Percentiles rank a stretch among this genome's conserved stretches.
Conservation (phyloP, 495 filamentous ascomycete genomes). For the Hypoxylon intermedium region DNA sequence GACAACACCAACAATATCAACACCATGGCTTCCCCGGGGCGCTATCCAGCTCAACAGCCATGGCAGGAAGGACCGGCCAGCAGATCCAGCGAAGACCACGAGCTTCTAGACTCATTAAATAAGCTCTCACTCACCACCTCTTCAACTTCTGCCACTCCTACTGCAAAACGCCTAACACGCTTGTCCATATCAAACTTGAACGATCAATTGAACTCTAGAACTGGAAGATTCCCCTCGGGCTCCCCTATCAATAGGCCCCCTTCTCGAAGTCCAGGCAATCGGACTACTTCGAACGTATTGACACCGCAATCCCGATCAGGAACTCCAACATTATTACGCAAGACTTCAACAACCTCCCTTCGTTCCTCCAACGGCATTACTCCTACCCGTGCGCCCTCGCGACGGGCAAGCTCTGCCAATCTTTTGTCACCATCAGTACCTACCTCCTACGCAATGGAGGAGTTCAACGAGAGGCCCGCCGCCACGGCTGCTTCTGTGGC, state of each 20-base stretch:
- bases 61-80: conserved; percentile 26
- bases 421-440: conserved; percentile 54
- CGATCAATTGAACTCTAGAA: conserved; percentile 4
- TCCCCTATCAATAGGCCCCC: conserved; percentile 48
- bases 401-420: conserved; percentile 59
- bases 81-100: conserved; percentile 32
- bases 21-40: conserved; percentile 40
- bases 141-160: conserved; percentile 33
- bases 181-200: conserved; percentile 35
- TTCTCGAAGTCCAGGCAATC: conserved; percentile 59
- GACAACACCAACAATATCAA: neutral
- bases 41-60: conserved; percentile 22
- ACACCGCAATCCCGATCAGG: conserved; percentile 52
- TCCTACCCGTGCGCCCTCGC: conserved; percentile 49
- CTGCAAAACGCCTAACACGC: conserved; percentile 16
- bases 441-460: too few relatives aligned
- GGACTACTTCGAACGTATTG: conserved; percentile 45
- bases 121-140: conserved; percentile 50
- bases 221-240: conserved; percentile 28
- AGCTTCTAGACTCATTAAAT: conserved; percentile 51
- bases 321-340: conserved; percentile 57
- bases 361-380: conserved; percentile 51
- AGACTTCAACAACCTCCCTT: conserved; percentile 64
- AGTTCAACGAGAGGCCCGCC: conserved; percentile 49
- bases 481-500: conserved; percentile 74